Evolutionary conservation across 257 asterid species (phyloP).

Genomic region (Solanum ahanhuiri): DNA sequence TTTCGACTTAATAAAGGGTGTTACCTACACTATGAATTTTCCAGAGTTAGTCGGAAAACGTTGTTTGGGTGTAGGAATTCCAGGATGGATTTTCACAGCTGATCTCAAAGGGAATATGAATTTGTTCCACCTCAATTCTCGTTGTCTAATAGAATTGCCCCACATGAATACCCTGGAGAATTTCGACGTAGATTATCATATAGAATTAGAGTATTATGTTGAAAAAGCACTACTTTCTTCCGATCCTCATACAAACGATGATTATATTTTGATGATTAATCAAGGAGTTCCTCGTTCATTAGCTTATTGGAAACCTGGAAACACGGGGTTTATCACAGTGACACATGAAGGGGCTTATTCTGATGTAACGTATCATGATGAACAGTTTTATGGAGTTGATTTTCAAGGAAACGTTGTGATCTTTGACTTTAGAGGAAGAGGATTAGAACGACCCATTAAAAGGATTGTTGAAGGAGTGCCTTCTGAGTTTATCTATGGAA

Average conservation of each 20-base stretch:
- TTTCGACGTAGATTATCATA: background rate
- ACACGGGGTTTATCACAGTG: background rate
- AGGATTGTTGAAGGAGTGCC: background rate
- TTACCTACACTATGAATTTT: background rate
- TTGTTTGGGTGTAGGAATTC: background rate
- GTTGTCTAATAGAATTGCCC: background rate
- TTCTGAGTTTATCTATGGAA: background rate
- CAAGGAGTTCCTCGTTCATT: background rate
- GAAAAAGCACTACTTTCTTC: background rate
- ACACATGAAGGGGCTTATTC: background rate
- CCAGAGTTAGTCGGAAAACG: background rate
- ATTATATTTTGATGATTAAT: background rate
- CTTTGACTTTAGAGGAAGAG: background rate
- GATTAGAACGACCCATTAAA: background rate
- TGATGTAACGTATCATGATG: background rate
- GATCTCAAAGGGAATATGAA: background rate
- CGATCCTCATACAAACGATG: background rate
- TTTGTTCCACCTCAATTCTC: background rate
- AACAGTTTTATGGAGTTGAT: background rate
- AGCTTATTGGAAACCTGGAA: background rate
- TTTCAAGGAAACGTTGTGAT: background rate
- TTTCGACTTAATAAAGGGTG: background rate
- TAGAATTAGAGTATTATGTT: background rate
- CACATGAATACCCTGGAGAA: background rate
- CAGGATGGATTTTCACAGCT: background rate